Conservation (phyloP, 140 eudicot genomes). For the Senecio squalidus region DNA sequence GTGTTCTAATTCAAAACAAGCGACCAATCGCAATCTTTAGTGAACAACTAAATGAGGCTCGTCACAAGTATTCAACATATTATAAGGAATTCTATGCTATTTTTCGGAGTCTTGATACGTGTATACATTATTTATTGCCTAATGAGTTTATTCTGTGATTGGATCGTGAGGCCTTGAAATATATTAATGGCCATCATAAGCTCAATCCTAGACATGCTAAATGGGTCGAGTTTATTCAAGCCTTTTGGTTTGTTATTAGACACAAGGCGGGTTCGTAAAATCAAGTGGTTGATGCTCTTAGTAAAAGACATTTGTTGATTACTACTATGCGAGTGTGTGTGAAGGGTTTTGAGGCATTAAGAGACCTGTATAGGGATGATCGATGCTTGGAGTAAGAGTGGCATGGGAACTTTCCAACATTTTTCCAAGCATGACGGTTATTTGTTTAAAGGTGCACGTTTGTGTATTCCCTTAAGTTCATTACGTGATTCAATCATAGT, state of each 20-base stretch:
- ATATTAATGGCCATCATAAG: not conserved
- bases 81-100: too few relatives aligned
- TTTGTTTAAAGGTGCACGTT: too few relatives aligned
- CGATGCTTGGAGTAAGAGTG: too few relatives aligned
- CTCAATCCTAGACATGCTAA: too few relatives aligned
- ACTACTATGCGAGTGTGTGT: not conserved
- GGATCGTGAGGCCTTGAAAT: conserved; percentile 4
- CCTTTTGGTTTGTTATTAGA: not conserved
- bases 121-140: not conserved
- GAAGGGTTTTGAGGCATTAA: not conserved
- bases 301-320: not conserved
- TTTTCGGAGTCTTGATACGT: not conserved
- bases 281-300: conserved; percentile 2
- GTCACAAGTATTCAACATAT: too few relatives aligned
- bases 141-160: not conserved
- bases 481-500: too few relatives aligned
- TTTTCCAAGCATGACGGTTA: too few relatives aligned
- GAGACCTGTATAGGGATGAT: not conserved
- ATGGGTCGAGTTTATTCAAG: conserved; percentile 5
- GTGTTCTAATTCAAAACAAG: not conserved
- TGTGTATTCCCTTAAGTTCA: too few relatives aligned
- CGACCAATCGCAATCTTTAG: not conserved
- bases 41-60: not conserved
- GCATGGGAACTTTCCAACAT: too few relatives aligned
- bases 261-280: not conserved